Base-by-base conservation (phyloP, 164 flowering plant genomes). In the Cinnamomum chago region DNA sequence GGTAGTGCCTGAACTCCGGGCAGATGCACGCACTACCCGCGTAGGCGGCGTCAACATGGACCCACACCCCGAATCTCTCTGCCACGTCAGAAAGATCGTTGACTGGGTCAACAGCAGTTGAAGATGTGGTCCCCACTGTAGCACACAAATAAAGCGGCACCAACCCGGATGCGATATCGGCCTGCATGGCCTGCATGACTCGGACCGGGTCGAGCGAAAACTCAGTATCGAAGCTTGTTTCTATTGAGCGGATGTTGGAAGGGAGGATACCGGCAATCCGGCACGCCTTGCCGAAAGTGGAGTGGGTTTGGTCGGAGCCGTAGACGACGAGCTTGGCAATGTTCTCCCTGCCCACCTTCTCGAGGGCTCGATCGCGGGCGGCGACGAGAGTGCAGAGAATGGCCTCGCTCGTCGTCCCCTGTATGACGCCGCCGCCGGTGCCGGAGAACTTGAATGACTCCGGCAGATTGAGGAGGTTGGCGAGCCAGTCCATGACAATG, bases 41-140 rank as follows among this genome's bases (percentile, higher is more conserved):
- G 33, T 88, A 87, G 0, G 91, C 93, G 4, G 88, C 92, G 67
- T 90, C 92, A 30, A 90, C 88, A 74, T 89, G 94, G 40, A 88
- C 66, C 94, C 94, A 90, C 15, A 83, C 75, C 30, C 81, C 81
- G 40, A 73, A 79, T 0, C 69, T 77, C 0, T n/a, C 72, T 1
- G 88, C 91, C 75, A 86, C 85, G 20, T 83, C 77, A 7, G 81
- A 81, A 6, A 90, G 84, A 23, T 50, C 72, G 13, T 70, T 78
- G 3, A 90, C 7, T 0, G 89, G 88, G 74, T 89, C 92, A 10
- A 85, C 83, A n/a, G 92, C 90, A 1, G 88, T 83, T 2, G 89
- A 84, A 5, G 88, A 82, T 5, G 95, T 90, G 0, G 92, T 85
- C 66, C 95, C 95, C 27, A 86, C 78, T 0, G 87, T 89, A 0